A percentile compares a stretch with the other conserved stretches of the same genome.
Conservation (phyloP, 257 asterid species). For the Cruciata laevipes region DNA sequence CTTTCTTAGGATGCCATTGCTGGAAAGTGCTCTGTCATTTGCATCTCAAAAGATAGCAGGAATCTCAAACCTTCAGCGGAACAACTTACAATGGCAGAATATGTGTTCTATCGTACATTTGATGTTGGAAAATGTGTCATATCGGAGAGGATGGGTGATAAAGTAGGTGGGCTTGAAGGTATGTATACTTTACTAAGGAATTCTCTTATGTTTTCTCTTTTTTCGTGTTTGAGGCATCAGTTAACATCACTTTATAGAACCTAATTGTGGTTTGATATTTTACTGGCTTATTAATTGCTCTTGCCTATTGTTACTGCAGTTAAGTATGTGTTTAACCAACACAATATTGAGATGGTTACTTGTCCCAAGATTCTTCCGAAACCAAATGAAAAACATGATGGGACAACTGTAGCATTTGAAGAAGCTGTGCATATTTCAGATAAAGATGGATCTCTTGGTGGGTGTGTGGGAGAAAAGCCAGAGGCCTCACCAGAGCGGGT, state of each 20-base stretch:
- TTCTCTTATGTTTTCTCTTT: neutral
- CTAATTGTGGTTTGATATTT: neutral
- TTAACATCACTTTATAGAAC: neutral
- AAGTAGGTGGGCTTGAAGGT: conserved; percentile 80
- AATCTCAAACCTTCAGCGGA: conserved; percentile 72
- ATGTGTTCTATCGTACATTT: conserved; percentile 62
- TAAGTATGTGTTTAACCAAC: conserved; percentile 58
- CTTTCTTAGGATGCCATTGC: conserved; percentile 69
- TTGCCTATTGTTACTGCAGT: conserved; percentile 54
- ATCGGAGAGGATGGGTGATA: conserved; percentile 47
- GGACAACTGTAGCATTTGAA: conserved; percentile 16
- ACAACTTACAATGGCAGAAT: conserved; percentile 59
- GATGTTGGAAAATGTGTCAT: conserved; percentile 53
- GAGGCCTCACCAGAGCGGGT: conserved; percentile 13
- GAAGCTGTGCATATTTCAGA: conserved; percentile 1
- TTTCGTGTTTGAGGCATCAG: neutral
- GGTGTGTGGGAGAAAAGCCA: conserved; percentile 6
- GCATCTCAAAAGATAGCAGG: conserved; percentile 64
- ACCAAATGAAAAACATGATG: conserved; percentile 18
- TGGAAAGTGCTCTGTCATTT: conserved; percentile 81
- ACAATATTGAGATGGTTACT: conserved; percentile 21
- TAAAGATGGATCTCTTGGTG: neutral
- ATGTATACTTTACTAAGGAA: conserved; percentile 18
- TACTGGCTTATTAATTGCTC: conserved; percentile 29
- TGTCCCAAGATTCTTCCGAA: conserved; percentile 25